phyloP scores from a whole-genome alignment of 345 rosid species.

The Trapa incisa region DNA sequence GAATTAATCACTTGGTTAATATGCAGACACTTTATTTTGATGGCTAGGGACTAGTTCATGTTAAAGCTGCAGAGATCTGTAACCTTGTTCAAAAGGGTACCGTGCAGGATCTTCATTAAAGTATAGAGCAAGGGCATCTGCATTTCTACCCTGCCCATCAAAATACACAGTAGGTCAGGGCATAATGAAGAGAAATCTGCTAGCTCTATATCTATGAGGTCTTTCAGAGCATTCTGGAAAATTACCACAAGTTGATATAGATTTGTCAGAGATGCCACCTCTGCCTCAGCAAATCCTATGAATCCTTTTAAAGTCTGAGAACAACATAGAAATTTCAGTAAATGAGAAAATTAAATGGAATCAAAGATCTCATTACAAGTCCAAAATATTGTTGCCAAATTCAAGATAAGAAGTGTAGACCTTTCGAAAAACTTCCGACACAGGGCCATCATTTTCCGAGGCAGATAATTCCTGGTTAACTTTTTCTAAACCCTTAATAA shows the following conservation, averaged over 20 bases:
- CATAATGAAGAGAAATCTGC: constrained; percentile 1
- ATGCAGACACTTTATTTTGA: background rate
- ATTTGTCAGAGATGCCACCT: constrained; percentile 66
- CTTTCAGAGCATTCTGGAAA: constrained; percentile 9
- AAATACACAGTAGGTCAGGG: constrained; percentile 1
- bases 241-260: constrained; percentile 83
- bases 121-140: constrained; percentile 89
- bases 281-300: constrained; percentile 62
- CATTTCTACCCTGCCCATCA: constrained; percentile 81
- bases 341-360: background rate
- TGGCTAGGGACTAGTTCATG: background rate
- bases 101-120: constrained; percentile 97
- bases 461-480: constrained; percentile 77
- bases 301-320: constrained; percentile 68
- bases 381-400: background rate
- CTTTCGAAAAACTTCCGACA: constrained; percentile 78
- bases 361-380: background rate
- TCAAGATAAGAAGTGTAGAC: constrained; percentile 9
- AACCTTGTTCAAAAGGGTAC: constrained; percentile 98
- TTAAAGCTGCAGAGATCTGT: constrained; percentile 8
- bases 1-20: background rate
- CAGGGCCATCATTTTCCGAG: constrained; percentile 95
- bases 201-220: background rate
- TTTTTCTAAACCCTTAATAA: constrained; percentile 89
- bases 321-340: background rate